phyloP scores from a whole-genome alignment of 306 rosid genomes.

The Echinosophora koreensis region DNA sequence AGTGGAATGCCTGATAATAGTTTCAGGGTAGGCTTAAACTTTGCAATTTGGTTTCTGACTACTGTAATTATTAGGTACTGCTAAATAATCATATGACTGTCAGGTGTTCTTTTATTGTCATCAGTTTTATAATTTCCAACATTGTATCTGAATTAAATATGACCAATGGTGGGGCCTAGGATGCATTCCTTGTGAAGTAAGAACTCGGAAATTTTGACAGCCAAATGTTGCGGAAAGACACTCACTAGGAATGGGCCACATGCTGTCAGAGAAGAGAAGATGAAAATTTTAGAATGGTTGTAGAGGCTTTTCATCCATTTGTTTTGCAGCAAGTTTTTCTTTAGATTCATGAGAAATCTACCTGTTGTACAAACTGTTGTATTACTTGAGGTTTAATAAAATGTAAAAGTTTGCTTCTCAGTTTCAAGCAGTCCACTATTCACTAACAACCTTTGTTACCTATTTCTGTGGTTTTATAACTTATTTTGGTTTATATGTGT shows the following conservation, averaged over 20 bases:
- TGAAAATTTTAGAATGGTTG: slow-evolving; percentile 3
- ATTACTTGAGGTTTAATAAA: neutral
- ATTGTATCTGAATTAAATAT: slow-evolving; percentile 36
- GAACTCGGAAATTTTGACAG: slow-evolving; percentile 27
- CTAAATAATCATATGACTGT: slow-evolving; percentile 14
- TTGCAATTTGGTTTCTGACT: slow-evolving; percentile 28
- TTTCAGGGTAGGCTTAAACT: slow-evolving; percentile 32
- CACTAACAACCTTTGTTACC: slow-evolving; percentile 1
- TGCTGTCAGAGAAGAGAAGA: neutral
- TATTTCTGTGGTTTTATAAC: slow-evolving; percentile 23
- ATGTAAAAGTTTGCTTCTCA: neutral
- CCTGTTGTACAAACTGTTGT: neutral
- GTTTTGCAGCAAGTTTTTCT: neutral
- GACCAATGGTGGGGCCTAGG: slow-evolving; percentile 27
- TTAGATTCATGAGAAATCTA: neutral
- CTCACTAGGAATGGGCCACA: neutral
- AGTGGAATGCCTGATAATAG: slow-evolving; percentile 3
- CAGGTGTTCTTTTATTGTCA: slow-evolving; percentile 20
- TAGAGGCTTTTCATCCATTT: slow-evolving; percentile 14
- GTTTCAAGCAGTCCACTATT: slow-evolving; percentile 27
- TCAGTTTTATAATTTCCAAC: slow-evolving; percentile 29
- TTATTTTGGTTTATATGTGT: slow-evolving; percentile 33
- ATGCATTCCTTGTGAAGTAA: slow-evolving; percentile 37
- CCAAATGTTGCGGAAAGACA: slow-evolving; percentile 4
- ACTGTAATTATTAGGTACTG: slow-evolving; percentile 19